Conservation (phyloP, 2,329 filamentous ascomycete species). For the Myotisia sp. region DNA sequence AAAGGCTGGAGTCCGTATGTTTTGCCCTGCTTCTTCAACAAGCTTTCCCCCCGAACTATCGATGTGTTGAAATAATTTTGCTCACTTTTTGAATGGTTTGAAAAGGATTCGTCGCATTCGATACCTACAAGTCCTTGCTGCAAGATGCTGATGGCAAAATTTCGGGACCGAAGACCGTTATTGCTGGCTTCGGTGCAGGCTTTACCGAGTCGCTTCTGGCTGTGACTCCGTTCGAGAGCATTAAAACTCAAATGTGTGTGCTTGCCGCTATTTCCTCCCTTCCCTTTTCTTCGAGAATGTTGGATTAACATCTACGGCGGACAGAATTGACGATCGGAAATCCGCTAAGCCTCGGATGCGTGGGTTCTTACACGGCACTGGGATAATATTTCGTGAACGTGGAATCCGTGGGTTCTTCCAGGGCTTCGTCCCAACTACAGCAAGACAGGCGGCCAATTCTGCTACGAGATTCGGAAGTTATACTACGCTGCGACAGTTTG, state of each 20-base stretch:
- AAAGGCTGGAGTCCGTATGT: slow-evolving; percentile 84
- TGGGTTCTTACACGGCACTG: slow-evolving; percentile 81
- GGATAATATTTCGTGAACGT: slow-evolving; percentile 74
- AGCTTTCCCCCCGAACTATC: neutral
- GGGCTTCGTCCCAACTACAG: slow-evolving; percentile 87
- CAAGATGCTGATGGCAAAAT: slow-evolving; percentile 76
- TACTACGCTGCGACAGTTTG: slow-evolving; percentile 77
- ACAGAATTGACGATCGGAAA: slow-evolving; percentile 91
- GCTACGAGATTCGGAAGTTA: slow-evolving; percentile 85
- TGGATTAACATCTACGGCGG: slow-evolving; percentile 1
- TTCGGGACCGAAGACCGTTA: slow-evolving; percentile 75
- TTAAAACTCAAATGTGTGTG: slow-evolving; percentile 79
- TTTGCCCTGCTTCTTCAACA: neutral
- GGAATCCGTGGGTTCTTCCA: slow-evolving; percentile 91
- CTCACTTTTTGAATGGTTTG: slow-evolving; percentile 2
- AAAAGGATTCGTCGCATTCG: slow-evolving; percentile 89
- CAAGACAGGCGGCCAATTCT: slow-evolving; percentile 85
- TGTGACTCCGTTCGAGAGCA: slow-evolving; percentile 92
- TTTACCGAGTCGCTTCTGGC: slow-evolving; percentile 86
- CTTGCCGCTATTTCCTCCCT: slow-evolving; percentile 7
- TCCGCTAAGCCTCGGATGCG: slow-evolving; percentile 68
- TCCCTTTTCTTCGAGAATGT: neutral
- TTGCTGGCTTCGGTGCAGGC: slow-evolving; percentile 87
- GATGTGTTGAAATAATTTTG: neutral
- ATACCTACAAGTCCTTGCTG: slow-evolving; percentile 76